phyloP scores from a whole-genome alignment of 2,329 filamentous ascomycete genomes.

The Beauveria medogensis region DNA sequence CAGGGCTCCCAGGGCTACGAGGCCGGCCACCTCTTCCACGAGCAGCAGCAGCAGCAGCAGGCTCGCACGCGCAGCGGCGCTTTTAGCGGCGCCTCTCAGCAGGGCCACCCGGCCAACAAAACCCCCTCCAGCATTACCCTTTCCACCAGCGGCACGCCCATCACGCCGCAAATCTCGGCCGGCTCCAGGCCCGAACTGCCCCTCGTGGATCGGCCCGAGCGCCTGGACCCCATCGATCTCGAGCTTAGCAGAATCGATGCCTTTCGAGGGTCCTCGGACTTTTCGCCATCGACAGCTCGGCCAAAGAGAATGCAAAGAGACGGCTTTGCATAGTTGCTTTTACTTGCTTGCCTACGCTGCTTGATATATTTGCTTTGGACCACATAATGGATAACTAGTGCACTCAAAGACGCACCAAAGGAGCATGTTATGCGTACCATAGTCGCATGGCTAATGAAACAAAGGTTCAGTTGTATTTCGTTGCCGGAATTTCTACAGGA shows the following conservation, averaged over 20 bases:
- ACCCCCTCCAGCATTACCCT: neutral
- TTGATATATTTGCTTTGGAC: neutral
- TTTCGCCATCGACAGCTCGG: neutral
- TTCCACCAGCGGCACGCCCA: neutral
- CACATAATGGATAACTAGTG: neutral
- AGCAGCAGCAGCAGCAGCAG: neutral
- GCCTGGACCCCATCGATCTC: conserved; percentile 10
- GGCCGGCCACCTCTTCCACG: conserved; percentile 1
- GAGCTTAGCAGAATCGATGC: conserved; percentile 11
- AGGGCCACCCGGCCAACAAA: neutral
- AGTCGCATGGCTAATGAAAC: neutral
- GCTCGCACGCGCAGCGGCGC: neutral
- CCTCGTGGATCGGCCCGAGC: neutral
- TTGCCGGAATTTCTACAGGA: conserved; percentile 4
- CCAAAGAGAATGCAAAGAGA: neutral
- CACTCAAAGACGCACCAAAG: neutral
- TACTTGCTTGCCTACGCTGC: neutral
- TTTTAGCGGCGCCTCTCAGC: neutral
- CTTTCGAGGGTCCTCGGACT: neutral
- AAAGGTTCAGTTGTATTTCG: neutral
- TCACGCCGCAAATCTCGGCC: conserved; percentile 3
- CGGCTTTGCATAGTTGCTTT: neutral
- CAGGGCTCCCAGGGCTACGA: conserved; percentile 3
- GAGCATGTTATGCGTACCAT: neutral
- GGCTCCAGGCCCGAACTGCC: neutral